Percentiles rank a stretch among this genome's conserved stretches.
Conservation (phyloP, 345 rosid genomes). For the Gossypium raimondii region DNA sequence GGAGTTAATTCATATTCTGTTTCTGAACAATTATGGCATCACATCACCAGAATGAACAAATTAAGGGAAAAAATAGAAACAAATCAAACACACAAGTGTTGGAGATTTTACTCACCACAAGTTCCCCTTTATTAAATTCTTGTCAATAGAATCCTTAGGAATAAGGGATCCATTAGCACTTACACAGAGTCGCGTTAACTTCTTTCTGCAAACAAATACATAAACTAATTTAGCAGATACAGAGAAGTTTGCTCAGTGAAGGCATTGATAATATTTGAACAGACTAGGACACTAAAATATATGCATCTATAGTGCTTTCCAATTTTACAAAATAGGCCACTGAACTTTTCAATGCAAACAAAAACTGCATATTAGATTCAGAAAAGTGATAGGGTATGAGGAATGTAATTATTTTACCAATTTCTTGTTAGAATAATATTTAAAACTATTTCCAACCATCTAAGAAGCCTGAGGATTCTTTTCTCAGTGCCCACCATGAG, state of each 20-base stretch:
- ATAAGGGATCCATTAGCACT: slow-evolving; percentile 64
- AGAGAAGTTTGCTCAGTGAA: not conserved
- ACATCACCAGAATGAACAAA: not conserved
- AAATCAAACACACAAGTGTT: not conserved
- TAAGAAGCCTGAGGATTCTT: not conserved
- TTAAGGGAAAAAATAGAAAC: not conserved
- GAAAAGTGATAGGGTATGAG: not conserved
- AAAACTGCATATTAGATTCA: not conserved
- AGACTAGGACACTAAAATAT: not conserved
- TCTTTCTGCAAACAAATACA: slow-evolving; percentile 50
- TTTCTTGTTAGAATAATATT: not conserved
- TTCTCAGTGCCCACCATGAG: not conserved
- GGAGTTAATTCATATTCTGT: not conserved
- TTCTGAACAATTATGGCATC: not conserved
- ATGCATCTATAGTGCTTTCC: not conserved
- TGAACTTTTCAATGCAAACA: not conserved
- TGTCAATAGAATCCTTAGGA: slow-evolving; percentile 59
- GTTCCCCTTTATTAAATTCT: slow-evolving; percentile 55
- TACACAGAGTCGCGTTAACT: slow-evolving; percentile 61
- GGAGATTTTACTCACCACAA: slow-evolving; percentile 46
- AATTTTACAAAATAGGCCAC: not conserved
- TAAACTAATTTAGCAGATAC: not conserved
- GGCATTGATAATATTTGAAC: not conserved
- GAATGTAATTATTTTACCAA: not conserved
- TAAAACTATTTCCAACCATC: not conserved